A percentile compares a stretch with the other conserved stretches of the same genome.
phyloP scores from a whole-genome alignment of 805 yeast species.

The Scheffersomyces ergatensis region DNA sequence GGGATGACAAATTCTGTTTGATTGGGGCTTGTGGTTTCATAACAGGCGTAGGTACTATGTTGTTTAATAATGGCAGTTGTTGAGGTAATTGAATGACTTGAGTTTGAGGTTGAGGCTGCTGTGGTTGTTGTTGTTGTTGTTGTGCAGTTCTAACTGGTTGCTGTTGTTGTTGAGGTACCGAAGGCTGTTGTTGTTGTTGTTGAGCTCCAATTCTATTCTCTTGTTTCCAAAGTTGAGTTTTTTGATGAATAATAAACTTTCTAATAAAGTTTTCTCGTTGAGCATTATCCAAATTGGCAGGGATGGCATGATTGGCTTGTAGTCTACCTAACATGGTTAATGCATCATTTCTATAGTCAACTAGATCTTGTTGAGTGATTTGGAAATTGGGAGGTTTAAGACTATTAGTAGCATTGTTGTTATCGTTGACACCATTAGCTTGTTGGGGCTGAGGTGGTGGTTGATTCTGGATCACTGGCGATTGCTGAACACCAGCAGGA shows the following conservation, averaged over 20 bases:
- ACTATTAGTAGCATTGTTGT: conserved; percentile 18
- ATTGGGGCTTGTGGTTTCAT: conserved; percentile 7
- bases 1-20: conserved; percentile 5
- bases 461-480: no score
- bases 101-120: conserved; percentile 3
- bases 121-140: conserved; percentile 7
- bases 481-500: no score
- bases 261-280: conserved; percentile 38
- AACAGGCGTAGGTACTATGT: conserved; percentile 5
- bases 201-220: conserved; percentile 19
- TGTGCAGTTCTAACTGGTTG: conserved; percentile 4
- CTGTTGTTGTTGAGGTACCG: conserved; percentile 7
- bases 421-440: conserved; percentile 29
- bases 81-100: conserved; percentile 2
- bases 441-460: no score
- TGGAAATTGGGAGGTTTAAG: conserved; percentile 27
- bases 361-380: conserved; percentile 36
- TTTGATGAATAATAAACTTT: conserved; percentile 39
- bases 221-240: conserved; percentile 25
- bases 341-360: conserved; percentile 39
- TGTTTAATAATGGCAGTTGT: conserved; percentile 7
- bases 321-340: conserved; percentile 33
- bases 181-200: neutral
- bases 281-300: conserved; percentile 29
- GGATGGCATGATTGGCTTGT: conserved; percentile 35